These are phyloP conservation scores for Bryoerythrophyllum caledonicum DNA, from an alignment of 225 moss, liverwort and hornwort genomes.

Conservation along the genomic window DNA sequence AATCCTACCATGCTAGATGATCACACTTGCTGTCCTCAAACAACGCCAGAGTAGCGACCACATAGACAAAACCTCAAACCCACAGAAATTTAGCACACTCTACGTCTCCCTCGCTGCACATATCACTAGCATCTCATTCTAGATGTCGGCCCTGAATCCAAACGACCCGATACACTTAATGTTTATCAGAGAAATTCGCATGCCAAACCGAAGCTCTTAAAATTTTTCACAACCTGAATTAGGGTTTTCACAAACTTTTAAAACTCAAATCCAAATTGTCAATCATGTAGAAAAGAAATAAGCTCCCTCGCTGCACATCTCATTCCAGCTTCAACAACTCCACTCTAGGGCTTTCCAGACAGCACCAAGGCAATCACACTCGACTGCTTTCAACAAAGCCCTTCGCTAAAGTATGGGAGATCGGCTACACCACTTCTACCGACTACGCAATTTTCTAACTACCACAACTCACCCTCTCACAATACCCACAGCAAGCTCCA, in stretches of 20 bases:
- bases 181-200: too few species aligned
- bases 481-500: neutral
- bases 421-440: neutral
- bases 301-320: neutral
- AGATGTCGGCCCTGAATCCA: too few species aligned
- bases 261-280: too few species aligned
- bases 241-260: too few species aligned
- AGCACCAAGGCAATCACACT: neutral
- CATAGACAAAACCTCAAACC: too few species aligned
- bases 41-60: too few species aligned
- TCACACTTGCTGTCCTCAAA: too few species aligned
- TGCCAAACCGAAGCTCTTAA: too few species aligned
- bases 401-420: neutral
- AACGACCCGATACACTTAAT: too few species aligned
- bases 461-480: neutral
- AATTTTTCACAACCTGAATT: too few species aligned
- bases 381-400: neutral
- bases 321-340: neutral
- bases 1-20: too few species aligned
- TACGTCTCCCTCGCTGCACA: neutral
- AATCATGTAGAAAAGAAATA: too few species aligned
- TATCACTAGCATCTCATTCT: neutral
- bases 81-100: neutral
- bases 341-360: neutral
- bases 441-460: neutral